Evolutionary conservation across 2,329 filamentous ascomycete species (phyloP), one percentile per base, ranked within the genome.

Genomic region (Myriosclerotinia scirpicola): DNA sequence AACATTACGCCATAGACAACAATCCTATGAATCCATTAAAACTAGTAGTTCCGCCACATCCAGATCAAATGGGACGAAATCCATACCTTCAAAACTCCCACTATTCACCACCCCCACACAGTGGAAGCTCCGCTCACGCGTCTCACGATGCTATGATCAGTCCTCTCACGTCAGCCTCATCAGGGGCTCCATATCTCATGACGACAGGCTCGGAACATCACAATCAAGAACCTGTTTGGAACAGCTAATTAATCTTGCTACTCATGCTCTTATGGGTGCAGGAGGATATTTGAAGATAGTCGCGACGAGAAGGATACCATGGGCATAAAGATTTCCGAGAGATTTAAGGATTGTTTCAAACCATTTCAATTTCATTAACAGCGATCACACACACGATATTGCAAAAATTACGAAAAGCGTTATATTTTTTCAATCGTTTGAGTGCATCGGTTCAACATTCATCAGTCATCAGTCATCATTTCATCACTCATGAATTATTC

Each of bases 101-200:
- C n/a, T 72, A 72, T 54, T 70, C 70, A 15, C 65, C 71, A 9
- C 68, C 64, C 20, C 64, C 48, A 44, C 52, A 63, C 68, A 38
- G 67, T 69, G 30, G 65, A 62, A 44, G 46, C 65, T 54, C 56
- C 65, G 42, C 52, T 55, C 64, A 72, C 17, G 36, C n/a, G 40
- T n/a, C 54, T 42, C 54, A 65, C 34, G 42, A 65, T 40, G 67
- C 58, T 67, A 69, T 63, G 67, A 67, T 63, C 53, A 67, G 61
- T 53, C 65, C 73, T 59, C 73, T 74, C 68, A 72, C 72, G 55
- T 72, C 73, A 70, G 69, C 68, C 48, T 59, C 67, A 48, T 44
- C 46, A 50, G 42, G 34, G 72, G 70, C n/a, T 50, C 69, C 46
- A 6, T 62, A 63, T 14, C 46, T 65, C 20, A 66, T 73, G 54